These are phyloP conservation scores for Coleophoma crateriformis DNA, from an alignment of 2,329 filamentous ascomycete species.

Conservation along the genomic window DNA sequence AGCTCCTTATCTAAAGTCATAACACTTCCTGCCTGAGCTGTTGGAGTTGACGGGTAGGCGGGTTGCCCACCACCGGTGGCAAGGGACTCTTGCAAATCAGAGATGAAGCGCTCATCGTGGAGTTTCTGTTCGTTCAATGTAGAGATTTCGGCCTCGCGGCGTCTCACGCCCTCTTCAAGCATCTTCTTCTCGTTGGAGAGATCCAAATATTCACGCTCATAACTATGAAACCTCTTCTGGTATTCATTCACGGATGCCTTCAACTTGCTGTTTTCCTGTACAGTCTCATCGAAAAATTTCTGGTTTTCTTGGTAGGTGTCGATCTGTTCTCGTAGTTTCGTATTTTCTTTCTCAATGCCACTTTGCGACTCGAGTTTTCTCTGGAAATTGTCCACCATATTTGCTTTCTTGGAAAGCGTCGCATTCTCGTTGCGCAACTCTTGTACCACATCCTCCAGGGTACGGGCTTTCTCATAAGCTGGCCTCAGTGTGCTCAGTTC, in stretches of 20 bases:
- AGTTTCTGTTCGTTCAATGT: constrained; percentile 32
- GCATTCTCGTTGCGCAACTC: constrained; percentile 54
- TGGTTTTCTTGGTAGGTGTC: constrained; percentile 45
- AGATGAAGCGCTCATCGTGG: constrained; percentile 37
- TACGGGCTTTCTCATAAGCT: constrained; percentile 41
- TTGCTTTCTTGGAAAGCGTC: constrained; percentile 56
- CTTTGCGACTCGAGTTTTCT: constrained; percentile 56
- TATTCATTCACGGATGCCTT: constrained; percentile 32
- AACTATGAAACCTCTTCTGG: constrained; percentile 27
- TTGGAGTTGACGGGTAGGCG: constrained; percentile 13
- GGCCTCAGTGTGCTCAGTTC: constrained; percentile 42
- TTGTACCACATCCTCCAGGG: constrained; percentile 52
- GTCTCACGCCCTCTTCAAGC: constrained; percentile 37
- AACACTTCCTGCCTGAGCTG: constrained; percentile 2
- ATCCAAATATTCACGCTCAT: constrained; percentile 25
- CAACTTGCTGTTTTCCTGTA: constrained; percentile 20
- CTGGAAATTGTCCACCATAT: constrained; percentile 56
- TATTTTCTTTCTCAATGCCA: constrained; percentile 48
- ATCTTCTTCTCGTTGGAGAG: constrained; percentile 37
- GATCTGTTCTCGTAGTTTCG: constrained; percentile 48
- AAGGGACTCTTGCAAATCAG: constrained; percentile 52
- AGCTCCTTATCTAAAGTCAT: constrained; percentile 57
- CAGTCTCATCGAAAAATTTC: constrained; percentile 25
- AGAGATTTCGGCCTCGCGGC: constrained; percentile 16
- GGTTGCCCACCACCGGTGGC: constrained; percentile 6